These are phyloP conservation scores for Areca catechu DNA, from an alignment of 176 grass and related monocot genomes.

Conservation along the genomic window DNA sequence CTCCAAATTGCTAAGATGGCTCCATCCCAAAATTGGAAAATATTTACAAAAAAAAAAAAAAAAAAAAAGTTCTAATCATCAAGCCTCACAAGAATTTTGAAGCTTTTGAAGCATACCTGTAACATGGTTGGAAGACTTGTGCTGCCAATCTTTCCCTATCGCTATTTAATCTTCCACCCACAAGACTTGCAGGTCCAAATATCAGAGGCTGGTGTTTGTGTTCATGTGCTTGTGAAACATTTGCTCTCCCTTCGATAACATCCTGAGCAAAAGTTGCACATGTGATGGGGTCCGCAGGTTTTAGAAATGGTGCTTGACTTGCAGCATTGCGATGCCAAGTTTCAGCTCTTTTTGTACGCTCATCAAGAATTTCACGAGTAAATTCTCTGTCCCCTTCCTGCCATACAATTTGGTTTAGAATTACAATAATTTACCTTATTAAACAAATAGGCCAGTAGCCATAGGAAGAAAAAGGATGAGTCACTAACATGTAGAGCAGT, in stretches of 20 bases:
- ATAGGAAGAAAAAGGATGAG: no score
- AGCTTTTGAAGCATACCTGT: slow-evolving; percentile 40
- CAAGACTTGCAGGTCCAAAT: slow-evolving; percentile 83
- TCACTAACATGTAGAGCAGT: no score
- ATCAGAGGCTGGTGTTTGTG: slow-evolving; percentile 95
- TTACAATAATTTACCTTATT: no score
- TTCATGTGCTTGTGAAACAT: slow-evolving; percentile 70
- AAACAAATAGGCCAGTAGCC: no score
- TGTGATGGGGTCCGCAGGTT: slow-evolving; percentile 85
- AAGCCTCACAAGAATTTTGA: background rate
- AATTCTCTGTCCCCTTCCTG: slow-evolving; percentile 58
- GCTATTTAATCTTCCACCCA: slow-evolving; percentile 49
- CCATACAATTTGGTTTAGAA: background rate
- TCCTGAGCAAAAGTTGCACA: slow-evolving; percentile 97
- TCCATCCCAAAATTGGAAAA: background rate
- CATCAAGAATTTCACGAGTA: slow-evolving; percentile 76
- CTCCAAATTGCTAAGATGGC: no score
- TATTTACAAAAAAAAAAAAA: background rate
- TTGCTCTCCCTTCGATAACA: slow-evolving; percentile 86
- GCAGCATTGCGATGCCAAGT: slow-evolving; percentile 79
- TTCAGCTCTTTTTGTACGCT: slow-evolving; percentile 55
- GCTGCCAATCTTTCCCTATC: slow-evolving; percentile 73
- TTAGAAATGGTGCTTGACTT: slow-evolving; percentile 39
- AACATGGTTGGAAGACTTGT: slow-evolving; percentile 90
- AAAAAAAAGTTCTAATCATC: slow-evolving; percentile 3